Percentiles rank a stretch among this genome's conserved stretches.
Evolutionary conservation across 179 eudicot species (phyloP).

Genomic region (Silene coronaria): DNA sequence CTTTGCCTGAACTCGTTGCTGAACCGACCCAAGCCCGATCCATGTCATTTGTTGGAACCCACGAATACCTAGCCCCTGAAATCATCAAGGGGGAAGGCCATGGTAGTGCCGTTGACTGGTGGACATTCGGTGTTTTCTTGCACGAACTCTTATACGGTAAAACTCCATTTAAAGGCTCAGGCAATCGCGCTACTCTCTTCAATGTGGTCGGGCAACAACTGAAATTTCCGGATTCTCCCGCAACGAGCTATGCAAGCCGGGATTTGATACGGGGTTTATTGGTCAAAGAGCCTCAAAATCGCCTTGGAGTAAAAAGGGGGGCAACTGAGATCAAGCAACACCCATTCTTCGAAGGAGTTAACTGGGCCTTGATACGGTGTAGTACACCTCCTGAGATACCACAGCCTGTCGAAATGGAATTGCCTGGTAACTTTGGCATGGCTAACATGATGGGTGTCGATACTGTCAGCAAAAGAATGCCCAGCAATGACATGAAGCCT

Average conservation of each 20-base stretch:
- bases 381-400: constrained; percentile 78
- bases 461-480: constrained; percentile 44
- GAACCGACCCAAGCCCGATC: constrained; percentile 89
- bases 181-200: constrained; percentile 71
- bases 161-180: constrained; percentile 78
- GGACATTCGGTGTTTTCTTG: constrained; percentile 75
- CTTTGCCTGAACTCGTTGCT: constrained; percentile 67
- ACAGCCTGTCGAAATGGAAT: constrained; percentile 47
- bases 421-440: constrained; percentile 38
- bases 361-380: constrained; percentile 79
- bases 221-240: constrained; percentile 54
- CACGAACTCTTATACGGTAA: constrained; percentile 63
- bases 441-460: constrained; percentile 34
- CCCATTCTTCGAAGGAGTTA: constrained; percentile 79
- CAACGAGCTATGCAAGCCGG: constrained; percentile 60
- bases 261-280: constrained; percentile 65
- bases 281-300: constrained; percentile 65
- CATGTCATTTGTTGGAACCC: constrained; percentile 95
- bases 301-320: constrained; percentile 71
- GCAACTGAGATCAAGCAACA: constrained; percentile 83
- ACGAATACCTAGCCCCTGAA: constrained; percentile 80
- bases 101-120: constrained; percentile 86
- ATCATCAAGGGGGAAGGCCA: constrained; percentile 81
- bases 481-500: constrained; percentile 42
- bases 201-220: constrained; percentile 74